A percentile compares a stretch with the other conserved stretches of the same genome.
Evolutionary conservation across 2,329 filamentous ascomycete genomes (phyloP).

Genomic region (Fusarium sp.): DNA sequence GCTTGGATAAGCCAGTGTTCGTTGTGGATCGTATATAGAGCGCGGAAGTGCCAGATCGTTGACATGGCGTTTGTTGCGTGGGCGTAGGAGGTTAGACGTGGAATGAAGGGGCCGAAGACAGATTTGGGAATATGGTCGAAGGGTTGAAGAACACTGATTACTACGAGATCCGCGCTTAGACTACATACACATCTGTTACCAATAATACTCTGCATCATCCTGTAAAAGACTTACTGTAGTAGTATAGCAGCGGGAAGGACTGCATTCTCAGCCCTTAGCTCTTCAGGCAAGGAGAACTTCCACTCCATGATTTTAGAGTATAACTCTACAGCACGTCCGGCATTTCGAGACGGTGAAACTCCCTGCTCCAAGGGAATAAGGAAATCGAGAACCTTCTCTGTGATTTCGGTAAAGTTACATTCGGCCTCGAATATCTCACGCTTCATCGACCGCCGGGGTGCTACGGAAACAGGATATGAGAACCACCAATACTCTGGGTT

Average conservation of each 20-base stretch:
- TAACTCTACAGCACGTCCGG: neutral
- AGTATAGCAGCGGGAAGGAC: constrained; percentile 10
- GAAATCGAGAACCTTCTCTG: constrained; percentile 16
- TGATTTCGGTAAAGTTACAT: constrained; percentile 20
- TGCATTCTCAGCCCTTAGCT: constrained; percentile 15
- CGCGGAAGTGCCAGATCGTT: constrained; percentile 26
- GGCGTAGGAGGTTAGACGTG: constrained; percentile 5
- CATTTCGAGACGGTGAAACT: neutral
- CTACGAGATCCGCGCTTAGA: constrained; percentile 11
- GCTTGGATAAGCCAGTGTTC: constrained; percentile 25
- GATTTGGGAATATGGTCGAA: constrained; percentile 16
- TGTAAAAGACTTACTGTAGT: constrained; percentile 1
- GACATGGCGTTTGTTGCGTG: constrained; percentile 28
- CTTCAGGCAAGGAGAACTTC: constrained; percentile 23
- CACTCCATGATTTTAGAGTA: constrained; percentile 14
- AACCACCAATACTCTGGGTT: constrained; percentile 28
- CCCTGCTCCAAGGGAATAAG: constrained; percentile 14
- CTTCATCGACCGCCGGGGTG: constrained; percentile 7
- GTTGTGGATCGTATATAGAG: constrained; percentile 12
- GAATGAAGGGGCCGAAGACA: constrained; percentile 17
- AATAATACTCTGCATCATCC: fast-evolving
- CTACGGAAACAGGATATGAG: constrained; percentile 10
- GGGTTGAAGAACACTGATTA: constrained; percentile 14
- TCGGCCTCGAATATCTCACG: constrained; percentile 24
- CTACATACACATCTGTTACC: neutral